phyloP scores from a whole-genome alignment of 371 early-diverging fungal genomes.

The Mucor piriformis region DNA sequence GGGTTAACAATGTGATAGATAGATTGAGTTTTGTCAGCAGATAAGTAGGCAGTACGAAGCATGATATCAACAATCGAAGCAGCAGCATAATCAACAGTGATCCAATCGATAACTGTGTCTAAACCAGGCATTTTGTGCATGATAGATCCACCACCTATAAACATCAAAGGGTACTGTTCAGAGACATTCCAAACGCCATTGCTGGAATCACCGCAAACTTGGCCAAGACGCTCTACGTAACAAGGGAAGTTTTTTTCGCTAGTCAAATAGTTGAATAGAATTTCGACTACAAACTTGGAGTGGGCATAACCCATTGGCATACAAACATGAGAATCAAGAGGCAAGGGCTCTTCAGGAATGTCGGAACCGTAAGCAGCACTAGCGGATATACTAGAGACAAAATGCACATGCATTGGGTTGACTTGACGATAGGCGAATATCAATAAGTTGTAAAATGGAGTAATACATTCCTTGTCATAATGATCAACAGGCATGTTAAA shows the following conservation, averaged over 20 bases:
- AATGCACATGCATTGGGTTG: constrained; percentile 42
- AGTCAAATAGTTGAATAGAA: constrained; percentile 32
- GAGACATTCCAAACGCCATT: constrained; percentile 48
- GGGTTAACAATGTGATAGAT: constrained; percentile 47
- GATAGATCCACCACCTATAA: constrained; percentile 35
- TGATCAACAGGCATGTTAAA: constrained; percentile 36
- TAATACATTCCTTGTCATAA: constrained; percentile 38
- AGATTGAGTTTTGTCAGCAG: constrained; percentile 5
- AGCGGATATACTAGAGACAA: constrained; percentile 39
- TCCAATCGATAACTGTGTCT: constrained; percentile 37
- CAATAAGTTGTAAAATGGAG: constrained; percentile 38
- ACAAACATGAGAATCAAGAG: constrained; percentile 31
- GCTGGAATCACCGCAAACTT: constrained; percentile 41
- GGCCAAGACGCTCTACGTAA: constrained; percentile 44
- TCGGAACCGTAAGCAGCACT: constrained; percentile 10
- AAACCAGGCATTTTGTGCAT: constrained; percentile 37
- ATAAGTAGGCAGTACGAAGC: constrained; percentile 16
- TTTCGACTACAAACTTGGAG: constrained; percentile 47
- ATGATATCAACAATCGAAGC: constrained; percentile 36
- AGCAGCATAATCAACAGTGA: constrained; percentile 41
- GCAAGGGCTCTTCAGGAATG: constrained; percentile 31
- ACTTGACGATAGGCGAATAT: constrained; percentile 34
- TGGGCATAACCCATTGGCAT: constrained; percentile 51
- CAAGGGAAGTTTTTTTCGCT: constrained; percentile 38
- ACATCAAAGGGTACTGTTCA: constrained; percentile 47